Evolutionary conservation across 2,329 filamentous ascomycete species (phyloP), one percentile per base, ranked within the genome.

Genomic region (Fusarium pseudocircinatum): DNA sequence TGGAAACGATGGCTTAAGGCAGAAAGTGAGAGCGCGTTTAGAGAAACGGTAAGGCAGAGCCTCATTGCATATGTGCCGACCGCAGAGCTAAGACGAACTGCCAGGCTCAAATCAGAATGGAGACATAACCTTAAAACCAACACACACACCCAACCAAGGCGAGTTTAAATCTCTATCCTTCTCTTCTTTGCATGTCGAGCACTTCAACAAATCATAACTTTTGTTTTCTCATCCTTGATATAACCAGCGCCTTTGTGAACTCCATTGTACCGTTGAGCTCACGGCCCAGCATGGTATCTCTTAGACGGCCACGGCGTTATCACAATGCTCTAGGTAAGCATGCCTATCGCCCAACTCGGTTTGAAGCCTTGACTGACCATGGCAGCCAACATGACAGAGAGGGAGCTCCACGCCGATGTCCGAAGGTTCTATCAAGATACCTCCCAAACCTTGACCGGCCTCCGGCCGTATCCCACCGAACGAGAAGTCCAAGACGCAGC

Each of bases 81-180:
- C 9, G 14, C 22, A 24, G 40, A 11, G 16, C 6, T 22, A 16
- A 16, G 2, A 42, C n/a, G 15, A 18, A 11, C 15, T 42, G 14
- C 12, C 22, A 7, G 5, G 7, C n/a, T 40, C 7, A n/a, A 5
- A 9, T 13, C 9, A 4, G 0, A 15, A 9, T 9, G 39, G 20
- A n/a, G 15, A n/a, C 13, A 0, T n/a, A 15, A 24, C n/a, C 40
- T 43, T 43, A 43, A 43, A 24, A 16, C 6, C 9, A 11, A 24
- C 16, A 24, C 15, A 10, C 10, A 6, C 9, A 6, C 20, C 14
- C 22, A 42, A 16, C 24, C 9, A 16, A 43, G n/a, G n/a, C 40
- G 24, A 24, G 10, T 6, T 18, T 16, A 7, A 12, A 16, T 11
- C n/a, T 12, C 12, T 10, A 24, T 24, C 15, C n/a, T 12, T 18